Evolutionary conservation across 495 filamentous ascomycete genomes (phyloP).

Genomic region (Letharia lupina): DNA sequence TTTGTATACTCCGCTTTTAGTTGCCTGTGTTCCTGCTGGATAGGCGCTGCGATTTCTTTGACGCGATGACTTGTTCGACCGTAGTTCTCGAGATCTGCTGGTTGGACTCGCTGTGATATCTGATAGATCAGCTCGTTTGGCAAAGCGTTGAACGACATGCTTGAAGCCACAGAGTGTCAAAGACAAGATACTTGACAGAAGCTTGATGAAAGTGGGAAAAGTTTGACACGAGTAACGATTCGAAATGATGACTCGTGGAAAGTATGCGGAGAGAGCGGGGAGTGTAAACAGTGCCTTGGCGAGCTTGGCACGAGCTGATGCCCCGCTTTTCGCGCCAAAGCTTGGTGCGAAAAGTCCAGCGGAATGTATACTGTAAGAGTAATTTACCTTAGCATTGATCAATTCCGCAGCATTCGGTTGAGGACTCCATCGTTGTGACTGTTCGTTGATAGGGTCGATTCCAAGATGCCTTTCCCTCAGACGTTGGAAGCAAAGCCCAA

Average conservation of each 20-base stretch:
- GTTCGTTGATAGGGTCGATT: background rate
- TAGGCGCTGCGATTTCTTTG: conserved; percentile 12
- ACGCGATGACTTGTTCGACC: conserved; percentile 15
- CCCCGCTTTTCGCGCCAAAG: conserved; percentile 1
- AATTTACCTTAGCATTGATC: background rate
- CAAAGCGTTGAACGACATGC: conserved; percentile 19
- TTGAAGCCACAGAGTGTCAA: background rate
- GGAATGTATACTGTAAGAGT: background rate
- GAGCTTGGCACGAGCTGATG: background rate
- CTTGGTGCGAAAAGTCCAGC: background rate
- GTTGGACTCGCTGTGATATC: conserved; percentile 17
- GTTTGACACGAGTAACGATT: background rate
- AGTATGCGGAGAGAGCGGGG: conserved; percentile 11
- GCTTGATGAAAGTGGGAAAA: background rate
- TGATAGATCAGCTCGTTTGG: conserved; percentile 22
- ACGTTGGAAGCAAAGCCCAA: conserved; percentile 57
- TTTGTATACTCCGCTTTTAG: conserved; percentile 14
- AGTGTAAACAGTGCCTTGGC: background rate
- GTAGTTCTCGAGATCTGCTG: conserved; percentile 19
- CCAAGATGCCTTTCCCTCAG: conserved; percentile 27
- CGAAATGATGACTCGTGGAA: conserved; percentile 3
- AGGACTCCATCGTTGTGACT: background rate
- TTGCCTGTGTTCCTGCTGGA: conserved; percentile 20
- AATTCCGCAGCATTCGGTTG: background rate
- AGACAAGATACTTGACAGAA: background rate